A percentile compares a stretch with the other conserved stretches of the same genome.
Conservation (phyloP, 2,329 filamentous ascomycete genomes). For the Aspergillus latus region DNA sequence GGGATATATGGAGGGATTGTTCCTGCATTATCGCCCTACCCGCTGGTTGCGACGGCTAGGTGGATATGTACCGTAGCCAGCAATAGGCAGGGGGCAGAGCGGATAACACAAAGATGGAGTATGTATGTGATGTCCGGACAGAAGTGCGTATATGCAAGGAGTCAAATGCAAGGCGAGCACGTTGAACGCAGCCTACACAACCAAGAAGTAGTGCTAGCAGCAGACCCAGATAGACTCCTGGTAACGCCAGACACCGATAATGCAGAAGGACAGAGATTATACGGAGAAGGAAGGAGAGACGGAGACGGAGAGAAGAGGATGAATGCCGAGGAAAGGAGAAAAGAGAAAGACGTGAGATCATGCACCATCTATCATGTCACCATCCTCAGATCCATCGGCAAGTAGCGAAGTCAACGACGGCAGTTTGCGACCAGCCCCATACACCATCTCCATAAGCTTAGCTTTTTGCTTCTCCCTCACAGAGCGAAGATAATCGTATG, state of each 20-base stretch:
- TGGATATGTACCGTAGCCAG: neutral
- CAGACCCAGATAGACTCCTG: constrained; percentile 1
- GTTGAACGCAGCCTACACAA: neutral
- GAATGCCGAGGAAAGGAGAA: neutral
- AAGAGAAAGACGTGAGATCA: constrained; percentile 3
- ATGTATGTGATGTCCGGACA: neutral
- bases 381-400: constrained; percentile 22
- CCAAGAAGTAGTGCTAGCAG: neutral
- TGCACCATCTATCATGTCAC: constrained; percentile 19
- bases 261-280: neutral
- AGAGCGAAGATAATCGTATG: constrained; percentile 72
- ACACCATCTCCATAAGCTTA: constrained; percentile 77
- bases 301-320: neutral
- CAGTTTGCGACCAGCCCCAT: constrained; percentile 51
- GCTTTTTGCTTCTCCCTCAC: constrained; percentile 78
- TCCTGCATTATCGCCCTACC: neutral
- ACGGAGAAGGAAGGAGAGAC: neutral
- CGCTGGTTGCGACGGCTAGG: neutral
- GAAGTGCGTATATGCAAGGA: constrained; percentile 3
- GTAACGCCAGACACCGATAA: constrained; percentile 9
- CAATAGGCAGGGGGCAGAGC: neutral
- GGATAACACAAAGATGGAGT: neutral
- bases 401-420: constrained; percentile 27
- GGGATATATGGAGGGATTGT: neutral
- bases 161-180: neutral